A percentile compares a stretch with the other conserved stretches of the same genome.
Evolutionary conservation across 768 basidiomycete genomes (phyloP).

Genomic region (Tubosaeta sp.): DNA sequence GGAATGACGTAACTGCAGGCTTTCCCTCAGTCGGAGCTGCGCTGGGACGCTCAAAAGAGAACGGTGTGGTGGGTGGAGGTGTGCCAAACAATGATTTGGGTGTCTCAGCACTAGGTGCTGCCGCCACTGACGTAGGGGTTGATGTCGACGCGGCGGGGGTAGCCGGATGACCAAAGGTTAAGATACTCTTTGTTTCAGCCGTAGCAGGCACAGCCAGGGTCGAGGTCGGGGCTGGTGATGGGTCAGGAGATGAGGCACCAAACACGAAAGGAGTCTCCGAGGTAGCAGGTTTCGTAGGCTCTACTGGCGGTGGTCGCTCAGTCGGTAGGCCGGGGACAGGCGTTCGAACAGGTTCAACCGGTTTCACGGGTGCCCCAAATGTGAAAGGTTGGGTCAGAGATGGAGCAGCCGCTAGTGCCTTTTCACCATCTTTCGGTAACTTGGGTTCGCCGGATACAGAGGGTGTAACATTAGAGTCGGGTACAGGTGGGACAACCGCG

Average conservation of each 20-base stretch:
- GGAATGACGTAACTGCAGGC: constrained; percentile 14
- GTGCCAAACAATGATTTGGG: constrained; percentile 42
- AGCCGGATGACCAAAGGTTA: constrained; percentile 30
- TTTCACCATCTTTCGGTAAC: constrained; percentile 18
- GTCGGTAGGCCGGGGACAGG: constrained; percentile 6
- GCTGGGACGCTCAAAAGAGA: constrained; percentile 40
- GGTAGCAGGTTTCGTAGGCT: constrained; percentile 5
- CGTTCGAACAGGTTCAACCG: constrained; percentile 15
- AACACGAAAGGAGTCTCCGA: constrained; percentile 25
- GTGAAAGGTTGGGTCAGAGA: constrained; percentile 23
- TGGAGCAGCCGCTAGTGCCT: constrained; percentile 5
- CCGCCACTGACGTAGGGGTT: constrained; percentile 2
- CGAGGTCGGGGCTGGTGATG: constrained; percentile 2
- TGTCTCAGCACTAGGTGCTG: constrained; percentile 27
- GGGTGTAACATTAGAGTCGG: background rate
- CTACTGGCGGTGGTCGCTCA: constrained; percentile 7
- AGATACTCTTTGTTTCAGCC: constrained; percentile 29
- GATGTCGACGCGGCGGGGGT: constrained; percentile 7
- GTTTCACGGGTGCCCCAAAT: constrained; percentile 24
- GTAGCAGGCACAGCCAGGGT: constrained; percentile 1
- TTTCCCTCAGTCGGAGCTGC: constrained; percentile 24
- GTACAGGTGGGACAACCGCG: constrained; percentile 2
- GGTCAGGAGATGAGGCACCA: constrained; percentile 14
- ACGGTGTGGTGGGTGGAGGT: constrained; percentile 28
- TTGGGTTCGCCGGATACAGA: constrained; percentile 7